Conservation (phyloP, 2,329 filamentous ascomycete species). For the Colletotrichum destructivum region DNA sequence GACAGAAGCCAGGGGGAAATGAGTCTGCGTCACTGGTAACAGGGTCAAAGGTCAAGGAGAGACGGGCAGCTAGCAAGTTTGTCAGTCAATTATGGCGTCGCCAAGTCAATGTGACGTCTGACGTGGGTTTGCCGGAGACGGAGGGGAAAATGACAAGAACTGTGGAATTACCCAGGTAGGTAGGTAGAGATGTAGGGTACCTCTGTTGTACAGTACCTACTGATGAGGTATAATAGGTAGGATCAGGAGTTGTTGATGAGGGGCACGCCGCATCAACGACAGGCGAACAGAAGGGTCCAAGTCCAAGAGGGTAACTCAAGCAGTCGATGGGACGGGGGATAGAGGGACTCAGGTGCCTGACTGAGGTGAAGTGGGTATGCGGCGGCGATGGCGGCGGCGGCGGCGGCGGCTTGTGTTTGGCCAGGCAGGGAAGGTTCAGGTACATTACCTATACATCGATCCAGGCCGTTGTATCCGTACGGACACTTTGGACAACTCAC, state of each 20-base stretch:
- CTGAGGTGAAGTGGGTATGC: background rate
- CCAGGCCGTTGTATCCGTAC: no score
- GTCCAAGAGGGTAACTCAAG: constrained; percentile 30
- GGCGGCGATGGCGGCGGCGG: background rate
- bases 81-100: constrained; percentile 23
- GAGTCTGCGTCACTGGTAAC: background rate
- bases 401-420: background rate
- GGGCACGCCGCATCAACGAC: no score
- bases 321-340: background rate
- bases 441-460: background rate
- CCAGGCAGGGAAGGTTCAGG: background rate
- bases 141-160: constrained; percentile 3
- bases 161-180: constrained; percentile 12
- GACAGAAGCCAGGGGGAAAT: background rate
- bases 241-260: no score
- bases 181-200: background rate
- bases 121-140: constrained; percentile 1
- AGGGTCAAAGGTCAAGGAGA: background rate
- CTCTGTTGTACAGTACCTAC: no score
- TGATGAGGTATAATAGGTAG: no score
- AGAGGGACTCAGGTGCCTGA: background rate
- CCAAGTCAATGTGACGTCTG: constrained; percentile 39
- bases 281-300: no score
- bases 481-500: no score
- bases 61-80: background rate